Evolutionary conservation across 257 asterid species (phyloP).

Genomic region (Datura wrightii): DNA sequence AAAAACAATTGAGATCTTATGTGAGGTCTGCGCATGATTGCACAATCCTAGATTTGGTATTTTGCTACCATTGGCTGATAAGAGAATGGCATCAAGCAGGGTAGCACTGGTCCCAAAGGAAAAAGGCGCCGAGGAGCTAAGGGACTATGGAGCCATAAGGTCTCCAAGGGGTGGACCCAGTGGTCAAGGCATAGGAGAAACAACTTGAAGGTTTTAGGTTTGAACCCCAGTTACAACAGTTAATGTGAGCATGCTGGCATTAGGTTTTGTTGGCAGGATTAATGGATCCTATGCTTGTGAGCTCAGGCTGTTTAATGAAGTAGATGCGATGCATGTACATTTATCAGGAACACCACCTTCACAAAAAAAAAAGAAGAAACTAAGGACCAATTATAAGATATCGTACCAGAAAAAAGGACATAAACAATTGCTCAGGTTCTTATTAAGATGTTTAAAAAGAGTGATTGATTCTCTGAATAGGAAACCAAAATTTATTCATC

Average conservation of each 20-base stretch:
- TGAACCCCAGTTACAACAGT: not conserved
- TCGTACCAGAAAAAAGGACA: not conserved
- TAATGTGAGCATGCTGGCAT: not conserved
- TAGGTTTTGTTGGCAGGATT: slow-evolving; percentile 16
- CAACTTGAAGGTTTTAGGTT: not conserved
- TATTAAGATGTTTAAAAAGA: not conserved
- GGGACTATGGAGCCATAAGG: not conserved
- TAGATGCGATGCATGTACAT: not conserved
- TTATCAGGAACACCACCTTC: not conserved
- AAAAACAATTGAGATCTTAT: not conserved
- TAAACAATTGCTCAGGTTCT: not conserved
- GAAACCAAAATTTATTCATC: not conserved
- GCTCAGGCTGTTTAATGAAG: not conserved
- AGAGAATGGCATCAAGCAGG: slow-evolving; percentile 21
- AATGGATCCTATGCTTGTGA: slow-evolving; percentile 6
- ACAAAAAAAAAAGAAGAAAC: not conserved
- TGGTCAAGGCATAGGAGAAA: not conserved
- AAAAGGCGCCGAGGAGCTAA: not conserved
- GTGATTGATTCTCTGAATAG: not conserved
- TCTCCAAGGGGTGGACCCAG: not conserved
- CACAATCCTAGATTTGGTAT: slow-evolving; percentile 12
- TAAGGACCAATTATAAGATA: not conserved
- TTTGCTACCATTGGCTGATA: slow-evolving; percentile 8
- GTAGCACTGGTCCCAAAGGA: not conserved
- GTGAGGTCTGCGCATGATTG: not conserved